Conservation (phyloP, 2,329 filamentous ascomycete genomes). For the Aspergillus texensis region DNA sequence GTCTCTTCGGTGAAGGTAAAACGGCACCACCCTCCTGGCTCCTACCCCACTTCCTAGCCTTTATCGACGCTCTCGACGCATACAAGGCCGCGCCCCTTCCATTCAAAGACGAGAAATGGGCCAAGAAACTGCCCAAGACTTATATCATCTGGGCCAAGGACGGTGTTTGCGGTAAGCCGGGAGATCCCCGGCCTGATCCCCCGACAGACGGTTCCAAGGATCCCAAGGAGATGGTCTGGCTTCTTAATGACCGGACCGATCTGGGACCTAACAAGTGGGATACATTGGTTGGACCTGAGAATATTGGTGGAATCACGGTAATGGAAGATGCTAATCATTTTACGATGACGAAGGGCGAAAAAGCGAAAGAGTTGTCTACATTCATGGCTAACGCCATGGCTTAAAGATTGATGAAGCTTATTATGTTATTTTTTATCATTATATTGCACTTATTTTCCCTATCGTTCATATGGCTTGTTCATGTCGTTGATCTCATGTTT, state of each 20-base stretch:
- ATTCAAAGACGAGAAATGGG: conserved; percentile 28
- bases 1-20: conserved; percentile 51
- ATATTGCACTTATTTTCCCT: conserved; percentile 9
- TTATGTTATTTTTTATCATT: conserved; percentile 1
- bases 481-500: not conserved
- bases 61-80: conserved; percentile 50
- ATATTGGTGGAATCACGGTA: conserved; percentile 36
- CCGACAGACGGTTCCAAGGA: conserved; percentile 44
- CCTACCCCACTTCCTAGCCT: conserved; percentile 55
- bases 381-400: conserved; percentile 33
- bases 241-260: conserved; percentile 52
- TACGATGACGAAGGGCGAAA: conserved; percentile 29
- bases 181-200: conserved; percentile 43
- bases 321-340: conserved; percentile 41
- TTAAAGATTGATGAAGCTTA: conserved; percentile 6
- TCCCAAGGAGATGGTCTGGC: conserved; percentile 52
- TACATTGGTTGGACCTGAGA: conserved; percentile 43
- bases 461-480: not conserved
- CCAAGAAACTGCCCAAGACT: conserved; percentile 45
- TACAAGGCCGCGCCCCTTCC: conserved; percentile 43
- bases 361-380: conserved; percentile 32
- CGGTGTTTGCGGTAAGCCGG: conserved; percentile 49
- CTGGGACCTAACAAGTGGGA: conserved; percentile 54
- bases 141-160: conserved; percentile 53
- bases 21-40: conserved; percentile 52